Evolutionary conservation across 2,329 filamentous ascomycete species (phyloP).

Genomic region (Exophiala sp.): DNA sequence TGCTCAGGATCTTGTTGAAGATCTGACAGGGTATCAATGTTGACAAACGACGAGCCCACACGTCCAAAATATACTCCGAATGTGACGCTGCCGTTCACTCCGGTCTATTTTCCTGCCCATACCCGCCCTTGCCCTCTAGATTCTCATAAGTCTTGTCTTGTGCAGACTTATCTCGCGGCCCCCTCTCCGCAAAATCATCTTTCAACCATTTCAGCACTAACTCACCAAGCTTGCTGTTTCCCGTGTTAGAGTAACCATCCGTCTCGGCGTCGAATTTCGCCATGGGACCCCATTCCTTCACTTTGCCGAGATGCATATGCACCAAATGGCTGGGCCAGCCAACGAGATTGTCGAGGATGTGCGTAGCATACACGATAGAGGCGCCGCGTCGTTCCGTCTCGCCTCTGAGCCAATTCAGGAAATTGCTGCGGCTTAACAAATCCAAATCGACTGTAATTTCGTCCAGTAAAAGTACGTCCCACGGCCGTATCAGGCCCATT

Average conservation of each 20-base stretch:
- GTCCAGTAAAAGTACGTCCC: slow-evolving; percentile 85
- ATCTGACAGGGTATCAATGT: slow-evolving; percentile 24
- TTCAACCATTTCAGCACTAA: slow-evolving; percentile 84
- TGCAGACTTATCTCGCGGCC: slow-evolving; percentile 24
- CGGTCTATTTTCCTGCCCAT: slow-evolving; percentile 53
- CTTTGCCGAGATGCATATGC: slow-evolving; percentile 85
- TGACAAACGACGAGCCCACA: neutral
- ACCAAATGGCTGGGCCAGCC: slow-evolving; percentile 94
- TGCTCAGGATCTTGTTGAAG: slow-evolving; percentile 28
- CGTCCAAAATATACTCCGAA: neutral
- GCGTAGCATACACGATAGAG: slow-evolving; percentile 95
- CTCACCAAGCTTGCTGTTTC: slow-evolving; percentile 82
- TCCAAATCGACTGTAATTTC: slow-evolving; percentile 98
- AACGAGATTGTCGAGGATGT: slow-evolving; percentile 92
- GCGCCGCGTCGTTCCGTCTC: slow-evolving; percentile 81
- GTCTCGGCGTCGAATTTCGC: slow-evolving; percentile 57
- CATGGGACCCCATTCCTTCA: slow-evolving; percentile 80
- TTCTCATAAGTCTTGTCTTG: slow-evolving; percentile 52
- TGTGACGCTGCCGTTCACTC: neutral
- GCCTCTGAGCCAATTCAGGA: slow-evolving; percentile 76
- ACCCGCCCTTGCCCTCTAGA: slow-evolving; percentile 60
- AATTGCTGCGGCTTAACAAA: slow-evolving; percentile 77
- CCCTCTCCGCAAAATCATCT: slow-evolving; percentile 34
- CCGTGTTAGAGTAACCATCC: slow-evolving; percentile 38
- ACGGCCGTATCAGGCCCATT: slow-evolving; percentile 90